Percentiles rank a stretch among this genome's conserved stretches.
Evolutionary conservation across 2,329 filamentous ascomycete species (phyloP).

Genomic region (Fusarium albidum): DNA sequence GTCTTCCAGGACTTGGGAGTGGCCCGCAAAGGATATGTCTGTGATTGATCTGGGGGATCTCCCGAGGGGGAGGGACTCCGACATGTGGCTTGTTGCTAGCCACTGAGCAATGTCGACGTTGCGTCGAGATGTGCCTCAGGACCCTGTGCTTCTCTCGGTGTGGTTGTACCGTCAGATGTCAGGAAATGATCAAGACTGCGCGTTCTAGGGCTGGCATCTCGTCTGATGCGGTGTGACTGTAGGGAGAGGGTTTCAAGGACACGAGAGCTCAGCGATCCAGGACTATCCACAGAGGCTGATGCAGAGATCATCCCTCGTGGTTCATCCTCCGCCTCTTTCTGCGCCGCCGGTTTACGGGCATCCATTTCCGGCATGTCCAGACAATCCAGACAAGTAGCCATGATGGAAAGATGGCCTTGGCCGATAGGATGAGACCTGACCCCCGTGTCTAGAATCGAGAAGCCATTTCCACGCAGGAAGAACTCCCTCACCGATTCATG

Average conservation of each 20-base stretch:
- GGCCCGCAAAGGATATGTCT: not conserved
- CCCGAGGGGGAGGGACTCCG: not conserved
- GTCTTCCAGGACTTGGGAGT: not conserved
- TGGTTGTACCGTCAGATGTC: not conserved
- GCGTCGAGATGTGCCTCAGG: not conserved
- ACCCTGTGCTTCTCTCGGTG: not conserved
- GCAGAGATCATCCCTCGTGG: too few species aligned
- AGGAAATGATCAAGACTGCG: not conserved
- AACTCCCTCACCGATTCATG: constrained; percentile 22
- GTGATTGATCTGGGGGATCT: not conserved
- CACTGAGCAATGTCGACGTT: not conserved
- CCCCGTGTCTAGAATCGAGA: not conserved
- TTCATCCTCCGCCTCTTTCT: not conserved
- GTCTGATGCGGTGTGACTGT: not conserved
- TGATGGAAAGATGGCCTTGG: constrained; percentile 8
- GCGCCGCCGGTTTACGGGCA: not conserved
- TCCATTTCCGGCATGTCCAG: constrained; percentile 17
- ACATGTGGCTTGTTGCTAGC: not conserved
- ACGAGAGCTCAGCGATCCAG: not conserved
- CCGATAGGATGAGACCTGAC: not conserved
- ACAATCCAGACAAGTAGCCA: constrained; percentile 19
- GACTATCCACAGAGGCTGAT: too few species aligned
- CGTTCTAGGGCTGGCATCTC: not conserved
- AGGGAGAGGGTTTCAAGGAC: not conserved
- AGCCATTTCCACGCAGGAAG: constrained; percentile 5